Base-by-base conservation (phyloP, 257 asterid species). In the Buddleja alternifolia region DNA sequence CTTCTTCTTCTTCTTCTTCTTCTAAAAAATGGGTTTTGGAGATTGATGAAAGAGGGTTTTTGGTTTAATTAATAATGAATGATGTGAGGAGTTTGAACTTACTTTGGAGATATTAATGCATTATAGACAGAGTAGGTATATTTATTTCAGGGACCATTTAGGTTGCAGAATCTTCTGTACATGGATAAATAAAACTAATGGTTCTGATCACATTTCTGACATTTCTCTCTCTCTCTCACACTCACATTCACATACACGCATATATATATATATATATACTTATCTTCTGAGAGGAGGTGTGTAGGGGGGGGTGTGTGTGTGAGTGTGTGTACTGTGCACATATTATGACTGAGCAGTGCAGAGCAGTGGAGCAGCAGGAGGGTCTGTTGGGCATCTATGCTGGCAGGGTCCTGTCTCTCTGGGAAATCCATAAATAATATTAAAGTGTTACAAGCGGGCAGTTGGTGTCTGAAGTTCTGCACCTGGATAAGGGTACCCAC, bases 131-230 rank as follows among this genome's bases (percentile, higher is more conserved):
- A 71, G 84, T 73, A 75, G 85, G 96, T 73, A 59, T 86, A 89
- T 80, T 86, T 84, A 90, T 73, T 87, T 80, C 73, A 84, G 88
- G 97, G 96, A 80, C 90, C 96, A 92, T 86, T 76, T 50, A 73
- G 73, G 92, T 64, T 73, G 92, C 96, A 93, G 95, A 82, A 88
- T 90, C 93, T 86, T 79, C 79, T 82, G 91, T 85, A 78, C 86
- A 87, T 79, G 92, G 86, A 82, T 80, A 85, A 77, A 82, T 80
- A 85, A 77, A 85, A 77, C 82, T 83, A 87, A 81, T 87, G 85
- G 85, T 67, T 82, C 83, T 84, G 84, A 80, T 74, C 76, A 73
- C 60, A 67, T 72, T 66, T 47, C 78, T 67, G 71, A 17, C 17
- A 15, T 36, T 14, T 16, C 37, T 64, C 25, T 60, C 8, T 64